Percentiles rank a stretch among this genome's conserved stretches.
phyloP scores from a whole-genome alignment of 2,329 filamentous ascomycete genomes.

The Penicillium nordicum region DNA sequence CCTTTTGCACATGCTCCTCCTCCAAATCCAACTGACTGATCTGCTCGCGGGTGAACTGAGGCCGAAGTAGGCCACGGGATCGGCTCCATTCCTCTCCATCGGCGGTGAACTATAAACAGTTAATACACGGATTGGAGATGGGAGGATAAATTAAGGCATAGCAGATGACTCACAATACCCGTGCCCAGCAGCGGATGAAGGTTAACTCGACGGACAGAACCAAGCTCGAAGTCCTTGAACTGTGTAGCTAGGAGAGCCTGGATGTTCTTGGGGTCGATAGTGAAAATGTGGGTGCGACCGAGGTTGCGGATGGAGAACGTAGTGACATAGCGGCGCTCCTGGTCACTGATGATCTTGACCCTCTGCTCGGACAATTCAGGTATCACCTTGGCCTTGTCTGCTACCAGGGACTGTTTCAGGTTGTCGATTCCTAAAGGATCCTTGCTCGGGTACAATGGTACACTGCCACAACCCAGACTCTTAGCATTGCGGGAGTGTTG shows the following conservation, averaged over 20 bases:
- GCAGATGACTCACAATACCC: constrained; percentile 44
- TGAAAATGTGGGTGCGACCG: constrained; percentile 26
- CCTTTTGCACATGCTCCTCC: constrained; percentile 70
- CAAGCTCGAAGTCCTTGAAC: constrained; percentile 80
- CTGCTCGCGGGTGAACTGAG: constrained; percentile 82
- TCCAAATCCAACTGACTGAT: constrained; percentile 78
- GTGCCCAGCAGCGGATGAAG: constrained; percentile 34
- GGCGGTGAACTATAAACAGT: constrained; percentile 53
- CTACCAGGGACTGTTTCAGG: constrained; percentile 21
- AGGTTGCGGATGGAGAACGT: constrained; percentile 27
- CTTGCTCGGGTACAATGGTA: constrained; percentile 26
- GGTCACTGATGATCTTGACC: constrained; percentile 18
- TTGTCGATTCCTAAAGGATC: constrained; percentile 28
- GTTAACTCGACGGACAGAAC: constrained; percentile 67
- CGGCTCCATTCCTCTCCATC: constrained; percentile 75
- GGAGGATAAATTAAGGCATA: not conserved
- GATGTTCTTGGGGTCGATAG: constrained; percentile 58
- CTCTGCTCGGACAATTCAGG: constrained; percentile 22
- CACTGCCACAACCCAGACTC: constrained; percentile 21
- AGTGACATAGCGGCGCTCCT: constrained; percentile 25
- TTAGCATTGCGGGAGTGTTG: constrained; percentile 28
- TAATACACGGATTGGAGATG: not conserved
- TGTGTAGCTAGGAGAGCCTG: constrained; percentile 81
- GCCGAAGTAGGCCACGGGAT: constrained; percentile 75
- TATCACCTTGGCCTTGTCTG: constrained; percentile 25